Evolutionary conservation across 768 basidiomycete genomes (phyloP).

Genomic region (Exsudoporus frostii): DNA sequence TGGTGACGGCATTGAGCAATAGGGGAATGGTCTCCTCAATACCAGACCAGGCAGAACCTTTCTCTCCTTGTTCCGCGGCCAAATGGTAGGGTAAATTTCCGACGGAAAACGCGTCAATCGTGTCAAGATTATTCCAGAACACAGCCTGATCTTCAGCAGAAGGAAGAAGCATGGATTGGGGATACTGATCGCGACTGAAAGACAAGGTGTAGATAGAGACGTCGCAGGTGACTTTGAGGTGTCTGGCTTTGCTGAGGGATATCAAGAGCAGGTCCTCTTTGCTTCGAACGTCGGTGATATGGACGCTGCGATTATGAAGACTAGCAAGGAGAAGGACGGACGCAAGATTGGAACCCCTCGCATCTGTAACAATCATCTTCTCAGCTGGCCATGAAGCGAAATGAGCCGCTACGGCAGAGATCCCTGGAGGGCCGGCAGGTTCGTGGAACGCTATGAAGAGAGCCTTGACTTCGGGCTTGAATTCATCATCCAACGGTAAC

Average conservation of each 20-base stretch:
- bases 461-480: conserved; percentile 76
- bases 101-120: conserved; percentile 89
- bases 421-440: conserved; percentile 45
- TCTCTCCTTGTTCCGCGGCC: conserved; percentile 57
- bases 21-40: conserved; percentile 86
- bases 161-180: conserved; percentile 62
- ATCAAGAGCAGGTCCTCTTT: conserved; percentile 88
- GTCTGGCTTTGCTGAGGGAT: conserved; percentile 89
- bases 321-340: conserved; percentile 93
- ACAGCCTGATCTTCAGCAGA: conserved; percentile 71
- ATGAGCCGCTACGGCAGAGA: conserved; percentile 79
- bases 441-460: conserved; percentile 81
- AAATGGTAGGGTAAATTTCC: conserved; percentile 81
- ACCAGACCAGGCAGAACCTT: conserved; percentile 69
- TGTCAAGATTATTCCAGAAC: conserved; percentile 80
- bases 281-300: conserved; percentile 85
- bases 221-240: conserved; percentile 94
- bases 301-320: conserved; percentile 82
- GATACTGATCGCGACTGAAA: conserved; percentile 76
- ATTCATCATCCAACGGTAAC: conserved; percentile 63
- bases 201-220: conserved; percentile 90
- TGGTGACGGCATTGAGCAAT: conserved; percentile 78
- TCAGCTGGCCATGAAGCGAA: conserved; percentile 89
- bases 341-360: conserved; percentile 87
- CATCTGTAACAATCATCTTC: conserved; percentile 93